These are phyloP conservation scores for Geotrichum fermentans DNA, from an alignment of 1,139 yeast genomes.

Conservation along the genomic window DNA sequence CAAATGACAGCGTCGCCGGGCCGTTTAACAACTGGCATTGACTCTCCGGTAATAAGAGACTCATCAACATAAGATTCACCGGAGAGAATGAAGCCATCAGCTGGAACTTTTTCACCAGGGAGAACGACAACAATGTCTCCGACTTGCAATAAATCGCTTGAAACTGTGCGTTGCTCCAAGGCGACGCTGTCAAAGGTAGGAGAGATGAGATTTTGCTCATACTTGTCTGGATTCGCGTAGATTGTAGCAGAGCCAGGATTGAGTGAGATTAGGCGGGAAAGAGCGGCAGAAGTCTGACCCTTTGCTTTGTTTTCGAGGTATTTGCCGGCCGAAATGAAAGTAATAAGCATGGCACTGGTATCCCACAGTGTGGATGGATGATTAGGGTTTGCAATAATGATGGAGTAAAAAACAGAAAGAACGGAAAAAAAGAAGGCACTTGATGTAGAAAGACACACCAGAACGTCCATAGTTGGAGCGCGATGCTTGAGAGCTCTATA, in stretches of 20 bases:
- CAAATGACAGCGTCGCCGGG: conserved; percentile 68
- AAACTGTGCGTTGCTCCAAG: conserved; percentile 40
- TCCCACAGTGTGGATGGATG: conserved; percentile 76
- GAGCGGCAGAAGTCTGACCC: conserved; percentile 86
- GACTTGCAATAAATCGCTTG: conserved; percentile 71
- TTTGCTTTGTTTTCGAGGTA: conserved; percentile 89
- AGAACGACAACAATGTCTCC: conserved; percentile 71
- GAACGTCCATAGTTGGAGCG: conserved; percentile 93
- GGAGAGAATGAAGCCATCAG: conserved; percentile 75
- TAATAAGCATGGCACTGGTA: conserved; percentile 76
- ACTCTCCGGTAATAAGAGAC: conserved; percentile 85
- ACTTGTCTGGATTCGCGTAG: conserved; percentile 31
- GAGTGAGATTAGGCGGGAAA: conserved; percentile 71
- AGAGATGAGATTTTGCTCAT: conserved; percentile 17
- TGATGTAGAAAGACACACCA: conserved; percentile 77
- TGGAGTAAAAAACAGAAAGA: conserved; percentile 48
- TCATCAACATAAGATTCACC: conserved; percentile 87
- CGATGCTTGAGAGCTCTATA: conserved; percentile 60
- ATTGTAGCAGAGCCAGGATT: conserved; percentile 76
- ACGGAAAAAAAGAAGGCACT: conserved; percentile 74
- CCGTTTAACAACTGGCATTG: conserved; percentile 62
- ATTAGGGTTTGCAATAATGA: conserved; percentile 34
- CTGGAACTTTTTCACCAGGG: conserved; percentile 87
- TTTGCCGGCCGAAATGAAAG: conserved; percentile 83
- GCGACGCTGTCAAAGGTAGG: conserved; percentile 19